These are phyloP conservation scores for Cyberlindnera xishuangbannaensis DNA, from an alignment of 805 yeast genomes.

Conservation along the genomic window DNA sequence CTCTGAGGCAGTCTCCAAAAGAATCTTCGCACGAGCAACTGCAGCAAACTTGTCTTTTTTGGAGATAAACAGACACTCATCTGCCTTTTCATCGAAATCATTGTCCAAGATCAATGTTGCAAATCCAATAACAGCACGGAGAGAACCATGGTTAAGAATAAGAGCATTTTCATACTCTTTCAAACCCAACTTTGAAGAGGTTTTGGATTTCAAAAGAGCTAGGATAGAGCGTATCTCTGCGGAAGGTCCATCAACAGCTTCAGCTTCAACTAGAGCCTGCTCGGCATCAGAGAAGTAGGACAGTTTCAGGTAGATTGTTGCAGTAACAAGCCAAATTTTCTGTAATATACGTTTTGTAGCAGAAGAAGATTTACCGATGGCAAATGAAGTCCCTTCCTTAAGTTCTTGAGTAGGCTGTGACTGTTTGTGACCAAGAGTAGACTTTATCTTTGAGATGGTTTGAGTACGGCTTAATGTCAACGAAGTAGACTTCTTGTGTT, in stretches of 20 bases:
- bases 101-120: conserved; percentile 13
- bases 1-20: conserved; percentile 32
- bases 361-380: conserved; percentile 5
- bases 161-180: conserved; percentile 55
- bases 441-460: conserved; percentile 17
- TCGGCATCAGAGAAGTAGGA: conserved; percentile 56
- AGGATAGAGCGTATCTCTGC: conserved; percentile 43
- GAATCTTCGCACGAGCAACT: conserved; percentile 32
- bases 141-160: conserved; percentile 7
- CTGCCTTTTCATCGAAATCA: conserved; percentile 1
- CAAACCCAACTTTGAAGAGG: conserved; percentile 38
- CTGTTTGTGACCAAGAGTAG: conserved; percentile 10
- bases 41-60: conserved; percentile 56
- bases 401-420: conserved; percentile 24
- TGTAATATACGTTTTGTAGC: conserved; percentile 36
- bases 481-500: background rate
- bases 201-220: conserved; percentile 32
- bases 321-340: conserved; percentile 69
- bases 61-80: conserved; percentile 49
- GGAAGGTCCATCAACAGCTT: conserved; percentile 38
- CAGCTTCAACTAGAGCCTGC: conserved; percentile 70
- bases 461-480: conserved; percentile 14
- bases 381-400: conserved; percentile 1
- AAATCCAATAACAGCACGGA: conserved; percentile 19
- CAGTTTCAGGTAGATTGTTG: conserved; percentile 54